phyloP scores from a whole-genome alignment of 2,329 filamentous ascomycete species.

The Penicillium sp. region DNA sequence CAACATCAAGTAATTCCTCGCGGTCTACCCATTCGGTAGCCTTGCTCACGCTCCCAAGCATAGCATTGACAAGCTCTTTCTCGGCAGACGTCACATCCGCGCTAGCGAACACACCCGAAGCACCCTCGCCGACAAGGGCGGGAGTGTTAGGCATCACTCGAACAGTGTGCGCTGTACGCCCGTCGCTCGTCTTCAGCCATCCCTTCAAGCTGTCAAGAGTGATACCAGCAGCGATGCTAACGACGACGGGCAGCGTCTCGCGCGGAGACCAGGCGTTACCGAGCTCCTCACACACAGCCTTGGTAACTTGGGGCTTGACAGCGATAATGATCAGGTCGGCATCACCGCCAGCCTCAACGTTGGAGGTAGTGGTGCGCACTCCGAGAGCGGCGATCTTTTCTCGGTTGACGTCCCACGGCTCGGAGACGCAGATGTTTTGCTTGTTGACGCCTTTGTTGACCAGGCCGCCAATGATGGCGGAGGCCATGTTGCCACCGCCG shows the following conservation, averaged over 20 bases:
- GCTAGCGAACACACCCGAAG: slow-evolving; percentile 30
- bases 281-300: slow-evolving; percentile 34
- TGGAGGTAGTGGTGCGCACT: slow-evolving; percentile 32
- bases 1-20: slow-evolving; percentile 35
- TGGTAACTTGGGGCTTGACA: slow-evolving; percentile 36
- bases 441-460: slow-evolving; percentile 28
- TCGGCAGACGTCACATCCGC: slow-evolving; percentile 27
- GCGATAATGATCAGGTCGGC: slow-evolving; percentile 35
- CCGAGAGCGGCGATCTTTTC: slow-evolving; percentile 32
- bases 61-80: slow-evolving; percentile 31
- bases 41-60: slow-evolving; percentile 33
- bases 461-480: slow-evolving; percentile 35
- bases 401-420: slow-evolving; percentile 37
- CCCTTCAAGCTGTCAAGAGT: slow-evolving; percentile 30
- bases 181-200: slow-evolving; percentile 29
- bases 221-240: slow-evolving; percentile 37
- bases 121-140: slow-evolving; percentile 34
- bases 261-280: slow-evolving; percentile 27
- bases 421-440: slow-evolving; percentile 34
- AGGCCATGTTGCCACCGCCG: slow-evolving; percentile 39
- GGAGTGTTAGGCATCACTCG: slow-evolving; percentile 40
- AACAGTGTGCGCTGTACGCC: slow-evolving; percentile 27
- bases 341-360: slow-evolving; percentile 26
- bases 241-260: slow-evolving; percentile 27
- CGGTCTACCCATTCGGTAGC: slow-evolving; percentile 36